These are phyloP conservation scores for Penicillium sp. DNA, from an alignment of 2,329 filamentous ascomycete genomes.

Conservation along the genomic window DNA sequence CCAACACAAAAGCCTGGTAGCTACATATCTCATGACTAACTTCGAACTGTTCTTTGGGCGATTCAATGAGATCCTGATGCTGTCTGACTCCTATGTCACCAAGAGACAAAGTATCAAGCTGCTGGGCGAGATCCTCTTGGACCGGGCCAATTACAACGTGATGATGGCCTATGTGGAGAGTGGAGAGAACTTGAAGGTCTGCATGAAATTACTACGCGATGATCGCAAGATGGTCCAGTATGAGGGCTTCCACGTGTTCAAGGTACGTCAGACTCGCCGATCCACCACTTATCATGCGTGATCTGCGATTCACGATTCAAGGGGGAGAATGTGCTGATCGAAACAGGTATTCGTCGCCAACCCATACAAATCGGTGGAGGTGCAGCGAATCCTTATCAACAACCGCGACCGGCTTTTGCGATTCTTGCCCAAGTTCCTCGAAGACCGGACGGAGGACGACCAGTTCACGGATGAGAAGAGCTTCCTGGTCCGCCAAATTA, in stretches of 20 bases:
- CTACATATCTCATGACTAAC: conserved; percentile 83
- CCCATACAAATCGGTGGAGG: conserved; percentile 94
- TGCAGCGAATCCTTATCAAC: conserved; percentile 94
- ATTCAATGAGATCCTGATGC: conserved; percentile 85
- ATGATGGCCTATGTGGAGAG: conserved; percentile 98
- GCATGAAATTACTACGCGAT: conserved; percentile 95
- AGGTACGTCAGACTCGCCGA: conserved; percentile 52
- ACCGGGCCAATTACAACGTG: conserved; percentile 94
- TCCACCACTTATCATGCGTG: background rate
- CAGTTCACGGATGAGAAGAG: conserved; percentile 98
- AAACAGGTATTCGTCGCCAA: conserved; percentile 89
- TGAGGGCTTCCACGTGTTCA: conserved; percentile 98
- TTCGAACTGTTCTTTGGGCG: conserved; percentile 90
- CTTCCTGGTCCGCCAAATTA: conserved; percentile 93
- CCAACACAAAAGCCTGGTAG: conserved; percentile 87
- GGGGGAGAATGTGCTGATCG: conserved; percentile 21
- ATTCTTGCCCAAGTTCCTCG: conserved; percentile 88
- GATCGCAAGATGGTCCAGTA: conserved; percentile 99
- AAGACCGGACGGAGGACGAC: conserved; percentile 94
- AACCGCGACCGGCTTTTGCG: conserved; percentile 88
- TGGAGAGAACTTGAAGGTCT: conserved; percentile 94
- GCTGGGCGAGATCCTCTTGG: conserved; percentile 88
- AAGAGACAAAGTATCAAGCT: conserved; percentile 98
- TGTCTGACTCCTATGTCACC: conserved; percentile 94
- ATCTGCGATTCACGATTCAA: background rate